Base-by-base conservation (phyloP, 106 monocot species). In the Vanilla planifolia region DNA sequence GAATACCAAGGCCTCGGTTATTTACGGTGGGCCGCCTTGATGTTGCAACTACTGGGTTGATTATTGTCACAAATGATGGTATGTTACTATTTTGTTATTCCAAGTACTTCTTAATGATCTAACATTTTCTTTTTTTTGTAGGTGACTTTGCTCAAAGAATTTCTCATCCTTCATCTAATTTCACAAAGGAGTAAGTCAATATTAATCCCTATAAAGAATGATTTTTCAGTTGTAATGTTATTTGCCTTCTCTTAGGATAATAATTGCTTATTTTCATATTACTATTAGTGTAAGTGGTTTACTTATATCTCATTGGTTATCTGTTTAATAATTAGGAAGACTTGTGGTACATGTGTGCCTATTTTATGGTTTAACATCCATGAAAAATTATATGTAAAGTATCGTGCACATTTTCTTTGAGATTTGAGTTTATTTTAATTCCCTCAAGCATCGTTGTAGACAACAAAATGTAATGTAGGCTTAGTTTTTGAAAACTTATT, bases 11-110 rank as follows among this genome's bases (percentile, higher is more conserved):
- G 72, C 98, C 92, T 25, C 67, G 79, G 26, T 71, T 98, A 34
- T 98, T 88, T 67, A 98, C 92, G 41, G 88, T 92, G 20, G 98
- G 98, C n/a, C 88, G 98, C 26, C 87, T 98, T 57, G 98, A 98
- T 75, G 98, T 98, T 82, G 87, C 92, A 45, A 98, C 98, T 59
- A 77, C 79, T 69, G 98, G 92, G 13, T 71, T 98, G 51, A 91
- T 98, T 59, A 80, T 98, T 62, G 80, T 98, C 36, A 98, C 98
- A 27, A 98, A 92, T 82, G 98, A 98, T 69, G 98, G 98, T 92
- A 92, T 64, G n/a, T n/a, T 57, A 33, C 11, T 16, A 28, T 50
- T 35, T 9, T 57, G 20, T 34, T 20, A n/a, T 17, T 57, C 11
- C 1, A 16, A 14, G 19, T 39, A 40, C 55, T 4, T 20, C 30